phyloP scores from a whole-genome alignment of 78 protist species.

The Speleostelium caveatum region DNA sequence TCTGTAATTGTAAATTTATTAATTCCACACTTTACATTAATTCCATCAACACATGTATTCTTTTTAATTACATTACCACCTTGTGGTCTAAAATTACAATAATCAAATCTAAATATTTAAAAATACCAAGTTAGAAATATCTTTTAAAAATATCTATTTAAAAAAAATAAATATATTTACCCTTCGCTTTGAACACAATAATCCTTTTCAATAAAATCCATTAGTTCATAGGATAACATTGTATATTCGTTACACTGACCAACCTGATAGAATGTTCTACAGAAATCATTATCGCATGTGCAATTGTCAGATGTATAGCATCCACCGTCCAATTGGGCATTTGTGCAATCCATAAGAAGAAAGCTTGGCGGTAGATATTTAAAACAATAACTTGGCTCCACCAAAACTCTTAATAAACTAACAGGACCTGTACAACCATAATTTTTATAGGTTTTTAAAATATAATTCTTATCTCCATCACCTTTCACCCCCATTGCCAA shows the following conservation, averaged over 20 bases:
- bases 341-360: background rate
- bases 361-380: background rate
- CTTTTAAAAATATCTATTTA: background rate
- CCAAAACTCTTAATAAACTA: background rate
- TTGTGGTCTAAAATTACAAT: background rate
- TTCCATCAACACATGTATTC: background rate
- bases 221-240: background rate
- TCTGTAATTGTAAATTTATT: no score
- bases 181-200: background rate
- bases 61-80: background rate
- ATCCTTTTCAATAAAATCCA: background rate
- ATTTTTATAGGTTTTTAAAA: no score
- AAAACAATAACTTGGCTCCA: background rate
- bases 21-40: background rate
- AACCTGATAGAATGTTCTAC: background rate
- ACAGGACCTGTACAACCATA: background rate
- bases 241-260: background rate
- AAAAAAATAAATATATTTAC: background rate
- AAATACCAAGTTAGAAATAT: background rate
- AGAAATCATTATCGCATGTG: background rate
- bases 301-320: background rate
- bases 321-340: no score
- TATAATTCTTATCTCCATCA: no score
- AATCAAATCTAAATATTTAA: no score
- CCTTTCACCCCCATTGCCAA: no score